Percentiles rank a stretch among this genome's conserved stretches.
Evolutionary conservation across 192 early-diverging fungal species (phyloP).

Genomic region (Cladochytrium replicatum): DNA sequence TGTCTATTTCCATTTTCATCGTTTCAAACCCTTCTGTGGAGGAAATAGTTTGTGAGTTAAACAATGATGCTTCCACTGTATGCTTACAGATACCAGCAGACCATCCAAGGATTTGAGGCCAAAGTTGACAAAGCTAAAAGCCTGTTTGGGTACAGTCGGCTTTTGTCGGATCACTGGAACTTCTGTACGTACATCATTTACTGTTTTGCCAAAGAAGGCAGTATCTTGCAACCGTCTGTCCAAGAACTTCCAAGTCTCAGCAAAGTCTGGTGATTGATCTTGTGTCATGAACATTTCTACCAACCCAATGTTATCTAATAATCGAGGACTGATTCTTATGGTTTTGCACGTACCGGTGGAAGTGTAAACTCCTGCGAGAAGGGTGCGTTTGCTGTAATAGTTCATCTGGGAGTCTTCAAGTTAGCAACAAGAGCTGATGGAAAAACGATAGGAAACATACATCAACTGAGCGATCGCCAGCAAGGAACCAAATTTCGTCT

Average conservation of each 20-base stretch:
- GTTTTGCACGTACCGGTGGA: constrained; percentile 39
- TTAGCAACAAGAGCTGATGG: background rate
- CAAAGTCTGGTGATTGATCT: constrained; percentile 64
- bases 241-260: constrained; percentile 68
- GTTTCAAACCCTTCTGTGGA: too few relatives aligned
- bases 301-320: background rate
- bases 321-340: constrained; percentile 1
- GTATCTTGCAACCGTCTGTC: constrained; percentile 68
- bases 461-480: constrained; percentile 73
- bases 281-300: constrained; percentile 87
- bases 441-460: constrained; percentile 32
- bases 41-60: too few relatives aligned
- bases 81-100: too few relatives aligned
- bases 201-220: constrained; percentile 39
- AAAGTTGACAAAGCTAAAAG: too few relatives aligned
- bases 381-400: constrained; percentile 79
- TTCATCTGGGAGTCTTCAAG: constrained; percentile 48
- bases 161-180: too few relatives aligned
- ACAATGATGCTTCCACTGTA: too few relatives aligned
- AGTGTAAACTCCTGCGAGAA: constrained; percentile 73
- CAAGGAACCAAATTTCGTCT: constrained; percentile 80
- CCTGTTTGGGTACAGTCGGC: too few relatives aligned
- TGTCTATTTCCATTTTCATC: too few relatives aligned
- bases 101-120: too few relatives aligned
- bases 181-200: constrained; percentile 5